Evolutionary conservation across 257 asterid genomes (phyloP).

Genomic region (Solanum pinnatisectum): DNA sequence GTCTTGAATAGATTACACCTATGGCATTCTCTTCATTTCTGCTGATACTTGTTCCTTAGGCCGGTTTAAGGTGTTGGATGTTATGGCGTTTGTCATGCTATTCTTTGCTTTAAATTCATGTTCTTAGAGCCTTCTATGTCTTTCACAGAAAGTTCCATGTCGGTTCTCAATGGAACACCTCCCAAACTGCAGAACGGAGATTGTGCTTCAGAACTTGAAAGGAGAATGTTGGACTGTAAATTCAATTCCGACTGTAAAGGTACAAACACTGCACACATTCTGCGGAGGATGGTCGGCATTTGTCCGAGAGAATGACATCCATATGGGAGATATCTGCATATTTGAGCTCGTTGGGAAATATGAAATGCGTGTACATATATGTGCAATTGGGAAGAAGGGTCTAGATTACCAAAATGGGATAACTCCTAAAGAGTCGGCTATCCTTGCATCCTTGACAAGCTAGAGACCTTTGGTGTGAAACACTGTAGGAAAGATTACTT

Average conservation of each 20-base stretch:
- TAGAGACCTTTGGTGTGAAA: neutral
- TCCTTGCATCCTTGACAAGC: neutral
- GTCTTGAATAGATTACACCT: neutral
- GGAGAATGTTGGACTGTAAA: slow-evolving; percentile 86
- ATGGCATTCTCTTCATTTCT: neutral
- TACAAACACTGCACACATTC: slow-evolving; percentile 76
- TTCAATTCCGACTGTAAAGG: slow-evolving; percentile 75
- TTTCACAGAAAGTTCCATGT: slow-evolving; percentile 70
- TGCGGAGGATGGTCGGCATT: slow-evolving; percentile 99
- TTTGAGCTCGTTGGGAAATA: slow-evolving; percentile 74
- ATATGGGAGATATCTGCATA: slow-evolving; percentile 91
- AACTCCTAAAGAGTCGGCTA: slow-evolving; percentile 8
- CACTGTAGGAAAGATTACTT: neutral
- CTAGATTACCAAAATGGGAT: slow-evolving; percentile 29
- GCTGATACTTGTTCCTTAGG: neutral
- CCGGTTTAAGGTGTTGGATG: neutral
- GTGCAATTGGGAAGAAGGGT: slow-evolving; percentile 51
- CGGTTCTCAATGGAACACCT: slow-evolving; percentile 76
- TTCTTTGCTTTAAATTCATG: neutral
- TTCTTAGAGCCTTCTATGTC: slow-evolving; percentile 9
- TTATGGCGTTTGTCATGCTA: neutral
- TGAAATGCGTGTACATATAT: slow-evolving; percentile 82
- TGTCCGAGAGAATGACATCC: slow-evolving; percentile 77
- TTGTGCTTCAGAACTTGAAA: slow-evolving; percentile 55
- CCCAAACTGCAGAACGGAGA: slow-evolving; percentile 64